Percentiles rank a stretch among this genome's conserved stretches.
Evolutionary conservation across 306 rosid genomes (phyloP).

Genomic region (Erythrophleum fordii): DNA sequence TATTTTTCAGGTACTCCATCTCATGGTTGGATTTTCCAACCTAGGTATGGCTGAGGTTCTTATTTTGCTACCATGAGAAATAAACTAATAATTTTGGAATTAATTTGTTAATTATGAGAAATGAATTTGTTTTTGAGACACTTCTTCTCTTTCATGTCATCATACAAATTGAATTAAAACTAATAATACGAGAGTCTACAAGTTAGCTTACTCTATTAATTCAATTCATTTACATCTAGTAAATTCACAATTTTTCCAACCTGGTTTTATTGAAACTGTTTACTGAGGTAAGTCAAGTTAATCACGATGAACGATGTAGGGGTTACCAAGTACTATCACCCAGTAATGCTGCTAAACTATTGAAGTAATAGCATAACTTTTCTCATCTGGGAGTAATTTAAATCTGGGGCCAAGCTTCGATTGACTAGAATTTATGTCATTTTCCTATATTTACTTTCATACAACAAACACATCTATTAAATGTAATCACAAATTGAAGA

Average conservation of each 20-base stretch:
- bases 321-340: neutral
- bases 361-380: neutral
- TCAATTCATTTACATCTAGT: neutral
- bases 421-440: neutral
- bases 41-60: slow-evolving; percentile 55
- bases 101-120: neutral
- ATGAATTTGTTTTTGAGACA: neutral
- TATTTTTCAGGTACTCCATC: slow-evolving; percentile 68
- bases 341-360: neutral
- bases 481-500: neutral
- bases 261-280: neutral
- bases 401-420: neutral
- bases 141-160: neutral
- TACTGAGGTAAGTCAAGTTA: slow-evolving; percentile 11
- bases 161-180: neutral
- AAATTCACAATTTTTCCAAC: neutral
- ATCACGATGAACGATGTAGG: neutral
- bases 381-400: slow-evolving; percentile 3
- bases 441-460: slow-evolving; percentile 1
- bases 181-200: neutral
- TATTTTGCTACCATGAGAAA: slow-evolving; percentile 15
- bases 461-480: neutral
- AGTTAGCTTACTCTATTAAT: neutral
- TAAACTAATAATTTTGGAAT: slow-evolving; percentile 15
- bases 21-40: slow-evolving; percentile 70